phyloP scores from a whole-genome alignment of 805 yeast genomes.

The Hanseniaspora meyeri region DNA sequence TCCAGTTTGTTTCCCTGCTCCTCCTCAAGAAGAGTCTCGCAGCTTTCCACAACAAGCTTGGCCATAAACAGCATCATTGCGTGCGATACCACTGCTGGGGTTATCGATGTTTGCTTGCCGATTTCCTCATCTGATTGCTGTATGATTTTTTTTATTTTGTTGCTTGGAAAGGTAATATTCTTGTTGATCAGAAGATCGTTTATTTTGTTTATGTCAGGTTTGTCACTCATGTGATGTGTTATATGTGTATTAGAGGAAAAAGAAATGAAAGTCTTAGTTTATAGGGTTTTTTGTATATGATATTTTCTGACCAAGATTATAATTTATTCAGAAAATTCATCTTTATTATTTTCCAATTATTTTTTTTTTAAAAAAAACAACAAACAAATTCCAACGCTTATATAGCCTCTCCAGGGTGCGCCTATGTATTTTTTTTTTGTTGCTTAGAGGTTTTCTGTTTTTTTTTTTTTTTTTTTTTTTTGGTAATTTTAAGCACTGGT shows the following conservation, averaged over 20 bases:
- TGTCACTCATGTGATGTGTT: not conserved
- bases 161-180: slow-evolving; percentile 53
- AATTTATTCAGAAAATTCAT: too few relatives aligned
- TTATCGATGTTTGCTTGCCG: slow-evolving; percentile 96
- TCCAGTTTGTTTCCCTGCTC: slow-evolving; percentile 72
- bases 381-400: not conserved
- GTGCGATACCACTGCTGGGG: slow-evolving; percentile 95
- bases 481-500: too few relatives aligned
- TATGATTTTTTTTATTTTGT: slow-evolving; percentile 91
- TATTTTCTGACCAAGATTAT: too few relatives aligned
- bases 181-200: slow-evolving; percentile 1
- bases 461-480: too few relatives aligned
- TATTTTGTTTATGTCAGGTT: not conserved
- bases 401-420: too few relatives aligned
- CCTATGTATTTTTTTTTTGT: too few relatives aligned
- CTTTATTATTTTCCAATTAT: too few relatives aligned
- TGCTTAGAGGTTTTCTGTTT: too few relatives aligned
- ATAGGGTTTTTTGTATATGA: not conserved
- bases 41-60: slow-evolving; percentile 72
- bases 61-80: slow-evolving; percentile 89
- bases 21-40: slow-evolving; percentile 53
- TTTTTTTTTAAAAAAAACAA: not conserved
- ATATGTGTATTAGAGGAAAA: too few relatives aligned
- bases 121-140: slow-evolving; percentile 89
- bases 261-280: not conserved